Conservation (phyloP, 208 protist genomes). For the Herpetomonas samuelpessoai region DNA sequence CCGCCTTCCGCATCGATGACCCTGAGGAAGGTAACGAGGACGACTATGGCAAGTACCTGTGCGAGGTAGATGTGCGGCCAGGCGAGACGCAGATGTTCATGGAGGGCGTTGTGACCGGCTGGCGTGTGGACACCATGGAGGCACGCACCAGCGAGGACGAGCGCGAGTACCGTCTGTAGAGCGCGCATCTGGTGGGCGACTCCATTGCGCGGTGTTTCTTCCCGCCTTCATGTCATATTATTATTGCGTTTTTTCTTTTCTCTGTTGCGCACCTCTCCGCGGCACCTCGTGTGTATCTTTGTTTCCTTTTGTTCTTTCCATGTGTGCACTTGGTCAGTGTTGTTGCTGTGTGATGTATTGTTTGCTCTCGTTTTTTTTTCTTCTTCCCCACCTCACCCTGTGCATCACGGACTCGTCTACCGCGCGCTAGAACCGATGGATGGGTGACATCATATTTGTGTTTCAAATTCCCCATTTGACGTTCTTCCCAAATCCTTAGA, state of each 20-base stretch:
- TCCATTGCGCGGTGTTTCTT: slow-evolving; percentile 10
- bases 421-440: no score
- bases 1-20: slow-evolving; percentile 72
- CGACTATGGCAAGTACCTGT: slow-evolving; percentile 76
- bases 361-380: slow-evolving; percentile 15
- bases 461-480: no score
- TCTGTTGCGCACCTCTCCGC: not conserved
- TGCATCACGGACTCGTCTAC: not conserved
- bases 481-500: no score
- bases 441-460: no score
- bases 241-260: slow-evolving; percentile 7
- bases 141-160: slow-evolving; percentile 52
- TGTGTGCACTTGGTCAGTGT: not conserved
- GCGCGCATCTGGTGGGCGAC: no score
- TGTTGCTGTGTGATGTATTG: slow-evolving; percentile 5
- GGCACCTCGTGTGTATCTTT: not conserved
- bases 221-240: slow-evolving; percentile 3
- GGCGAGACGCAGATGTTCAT: slow-evolving; percentile 75
- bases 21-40: slow-evolving; percentile 71
- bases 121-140: slow-evolving; percentile 79
- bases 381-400: slow-evolving; percentile 1
- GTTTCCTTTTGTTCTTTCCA: slow-evolving; percentile 10
- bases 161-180: slow-evolving; percentile 59
- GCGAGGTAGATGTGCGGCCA: slow-evolving; percentile 67
- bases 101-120: slow-evolving; percentile 64